Base-by-base conservation (phyloP, 179 eudicot genomes). In the Gypsophila paniculata region DNA sequence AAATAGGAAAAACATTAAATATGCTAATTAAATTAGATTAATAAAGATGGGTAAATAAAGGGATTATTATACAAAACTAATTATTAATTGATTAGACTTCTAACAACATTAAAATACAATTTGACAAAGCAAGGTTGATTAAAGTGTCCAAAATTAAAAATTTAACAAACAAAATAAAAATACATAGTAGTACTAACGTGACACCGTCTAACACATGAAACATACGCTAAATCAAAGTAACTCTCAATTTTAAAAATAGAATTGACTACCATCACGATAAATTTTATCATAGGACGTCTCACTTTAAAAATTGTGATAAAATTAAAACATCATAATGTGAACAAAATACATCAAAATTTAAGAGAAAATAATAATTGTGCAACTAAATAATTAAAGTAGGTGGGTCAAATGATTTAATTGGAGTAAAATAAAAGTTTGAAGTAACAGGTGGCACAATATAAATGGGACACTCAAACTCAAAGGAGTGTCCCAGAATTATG, bases 381-480 rank as follows among this genome's bases (percentile, higher is more conserved):
- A 22, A 11, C 11, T 55, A 18, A 25, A 18, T 55, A 57, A 57
- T 23, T 57, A 13, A 62, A n/a, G 66, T n/a, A 34, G 17, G n/a
- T 9, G 12, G 18, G 44, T 63, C 25, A 36, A 62, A 34, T 18
- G 36, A 2, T 36, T 8, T 39, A 39, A 29, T 39, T 55, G 21
- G 29, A 25, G 60, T 38, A 22, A n/a, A n/a, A 63, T 48, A 38
- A 6, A 63, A 63, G 44, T 13, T 15, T 5, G 1, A 51, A 51
- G 5, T 63, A 36, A 63, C 67, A 63, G 15, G n/a, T 63, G 49
- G 49, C 67, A 38, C 8, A 63, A 15, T 36, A n/a, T 63, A 25
- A 36, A 63, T 36, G 49, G 48, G 8, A 38, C 38, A n/a, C 22
- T 12, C 8, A 53, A 17, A 53, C 34, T 29, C 34, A 29, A 29